Evolutionary conservation across 78 protist genomes (phyloP).

Genomic region (Trichosphaerium sp.): DNA sequence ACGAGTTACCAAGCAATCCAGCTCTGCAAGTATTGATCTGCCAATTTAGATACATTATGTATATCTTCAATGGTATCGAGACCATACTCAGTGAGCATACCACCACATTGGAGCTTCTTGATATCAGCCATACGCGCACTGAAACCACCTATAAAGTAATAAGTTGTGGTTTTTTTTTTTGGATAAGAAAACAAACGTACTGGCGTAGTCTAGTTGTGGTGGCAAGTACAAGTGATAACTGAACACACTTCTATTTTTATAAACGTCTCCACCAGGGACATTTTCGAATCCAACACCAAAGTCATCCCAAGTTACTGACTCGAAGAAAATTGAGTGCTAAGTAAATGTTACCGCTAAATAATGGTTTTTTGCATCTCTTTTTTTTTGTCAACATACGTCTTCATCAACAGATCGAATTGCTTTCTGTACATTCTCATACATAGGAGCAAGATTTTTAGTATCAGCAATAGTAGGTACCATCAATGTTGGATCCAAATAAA

Average conservation of each 20-base stretch:
- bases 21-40: too few species aligned
- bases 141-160: neutral
- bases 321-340: constrained; percentile 11
- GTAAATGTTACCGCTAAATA: too few species aligned
- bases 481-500: constrained; percentile 1
- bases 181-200: too few species aligned
- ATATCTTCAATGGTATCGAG: too few species aligned
- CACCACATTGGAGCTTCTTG: too few species aligned
- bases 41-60: too few species aligned
- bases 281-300: constrained; percentile 3
- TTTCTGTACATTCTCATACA: constrained; percentile 2
- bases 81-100: too few species aligned
- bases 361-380: neutral
- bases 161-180: too few species aligned
- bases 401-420: constrained; percentile 24
- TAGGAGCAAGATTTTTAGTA: constrained; percentile 4
- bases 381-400: neutral
- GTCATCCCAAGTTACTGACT: constrained; percentile 11
- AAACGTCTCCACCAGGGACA: constrained; percentile 15
- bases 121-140: too few species aligned
- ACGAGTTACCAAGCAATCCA: too few species aligned
- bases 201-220: too few species aligned
- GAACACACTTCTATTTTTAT: neutral
- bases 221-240: constrained; percentile 2
- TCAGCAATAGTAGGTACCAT: constrained; percentile 27